These are phyloP conservation scores for Lepiota venenata DNA, from an alignment of 768 basidiomycete genomes.

Conservation along the genomic window DNA sequence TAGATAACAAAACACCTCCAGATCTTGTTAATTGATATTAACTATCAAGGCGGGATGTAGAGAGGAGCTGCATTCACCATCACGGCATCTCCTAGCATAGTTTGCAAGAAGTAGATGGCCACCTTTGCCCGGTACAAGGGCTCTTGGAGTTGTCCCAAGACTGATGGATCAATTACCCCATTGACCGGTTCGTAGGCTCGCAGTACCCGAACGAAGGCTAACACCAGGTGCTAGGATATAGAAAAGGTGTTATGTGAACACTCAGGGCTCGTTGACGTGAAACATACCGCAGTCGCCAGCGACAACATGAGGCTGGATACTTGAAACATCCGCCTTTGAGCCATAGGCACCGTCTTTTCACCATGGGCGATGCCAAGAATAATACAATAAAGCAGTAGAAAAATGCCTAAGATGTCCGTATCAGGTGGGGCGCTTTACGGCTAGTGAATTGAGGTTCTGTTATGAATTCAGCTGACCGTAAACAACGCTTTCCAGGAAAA, in stretches of 20 bases:
- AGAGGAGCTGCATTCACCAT: background rate
- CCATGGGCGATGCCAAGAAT: background rate
- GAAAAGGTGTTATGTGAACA: background rate
- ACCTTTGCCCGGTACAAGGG: background rate
- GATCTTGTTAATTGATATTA: background rate
- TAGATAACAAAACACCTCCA: slow-evolving; percentile 1
- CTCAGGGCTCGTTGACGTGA: background rate
- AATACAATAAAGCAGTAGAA: background rate
- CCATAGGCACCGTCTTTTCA: background rate
- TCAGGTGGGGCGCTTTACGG: background rate
- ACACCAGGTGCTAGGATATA: background rate
- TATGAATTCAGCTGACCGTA: background rate
- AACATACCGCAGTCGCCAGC: background rate
- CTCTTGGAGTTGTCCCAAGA: background rate
- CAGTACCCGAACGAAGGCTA: background rate
- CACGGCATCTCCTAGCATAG: background rate
- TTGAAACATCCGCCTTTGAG: background rate
- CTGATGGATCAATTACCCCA: background rate
- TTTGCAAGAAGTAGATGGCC: slow-evolving; percentile 2
- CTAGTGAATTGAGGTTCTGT: too few relatives aligned
- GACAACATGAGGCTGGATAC: slow-evolving; percentile 1
- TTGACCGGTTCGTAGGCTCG: background rate
- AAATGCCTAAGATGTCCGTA: background rate
- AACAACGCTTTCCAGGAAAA: slow-evolving; percentile 1
- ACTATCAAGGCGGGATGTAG: too few relatives aligned